Evolutionary conservation across 139 green algal species (phyloP).

Genomic region (Chlamydomonas schloesseri): DNA sequence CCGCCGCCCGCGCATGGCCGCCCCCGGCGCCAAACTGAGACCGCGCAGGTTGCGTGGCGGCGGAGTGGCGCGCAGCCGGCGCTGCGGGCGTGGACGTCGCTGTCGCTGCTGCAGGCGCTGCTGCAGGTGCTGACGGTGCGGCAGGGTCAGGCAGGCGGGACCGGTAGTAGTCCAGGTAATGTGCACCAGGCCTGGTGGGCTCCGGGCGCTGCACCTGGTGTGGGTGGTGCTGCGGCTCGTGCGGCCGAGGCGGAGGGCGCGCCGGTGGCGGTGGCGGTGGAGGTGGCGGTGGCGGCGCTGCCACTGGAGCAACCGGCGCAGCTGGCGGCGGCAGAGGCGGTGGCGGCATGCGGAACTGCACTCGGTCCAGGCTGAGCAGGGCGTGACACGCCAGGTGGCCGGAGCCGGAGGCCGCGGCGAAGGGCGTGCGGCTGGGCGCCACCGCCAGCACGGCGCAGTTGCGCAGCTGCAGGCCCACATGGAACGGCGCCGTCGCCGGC

Average conservation of each 20-base stretch:
- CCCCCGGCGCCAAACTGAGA: too few species aligned
- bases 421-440: constrained; percentile 25
- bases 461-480: not conserved
- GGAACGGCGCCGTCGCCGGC: not conserved
- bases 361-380: constrained; percentile 3
- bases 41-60: not conserved
- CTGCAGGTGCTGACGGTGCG: too few species aligned
- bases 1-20: too few species aligned
- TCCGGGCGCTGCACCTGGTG: not conserved
- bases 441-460: constrained; percentile 6
- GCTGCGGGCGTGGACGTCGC: not conserved
- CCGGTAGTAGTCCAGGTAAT: too few species aligned
- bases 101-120: too few species aligned
- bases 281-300: not conserved
- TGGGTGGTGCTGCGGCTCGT: not conserved
- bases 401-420: constrained; percentile 9
- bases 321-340: too few species aligned
- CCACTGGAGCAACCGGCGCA: not conserved
- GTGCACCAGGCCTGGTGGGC: too few species aligned
- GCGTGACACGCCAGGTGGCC: constrained; percentile 26
- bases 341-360: not conserved
- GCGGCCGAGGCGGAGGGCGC: not conserved
- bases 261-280: not conserved
- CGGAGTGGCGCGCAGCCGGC: not conserved
- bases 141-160: too few species aligned